Conservation (phyloP, 805 yeast genomes). For the Candida caryicola region DNA sequence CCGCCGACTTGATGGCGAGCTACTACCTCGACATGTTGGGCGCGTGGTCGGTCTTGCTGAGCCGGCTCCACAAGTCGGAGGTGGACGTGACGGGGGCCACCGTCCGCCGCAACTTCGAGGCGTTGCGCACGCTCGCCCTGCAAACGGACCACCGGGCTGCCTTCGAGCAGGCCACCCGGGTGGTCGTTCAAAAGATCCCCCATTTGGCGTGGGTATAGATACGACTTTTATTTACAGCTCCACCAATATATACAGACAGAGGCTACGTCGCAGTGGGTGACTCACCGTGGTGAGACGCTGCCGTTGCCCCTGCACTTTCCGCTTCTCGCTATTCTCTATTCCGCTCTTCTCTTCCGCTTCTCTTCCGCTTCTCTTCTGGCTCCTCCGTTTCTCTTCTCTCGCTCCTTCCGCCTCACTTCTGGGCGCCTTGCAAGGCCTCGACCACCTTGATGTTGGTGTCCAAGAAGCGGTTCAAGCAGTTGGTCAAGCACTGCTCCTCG, state of each 20-base stretch:
- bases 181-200: too few relatives aligned
- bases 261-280: too few relatives aligned
- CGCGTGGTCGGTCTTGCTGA: conserved; percentile 29
- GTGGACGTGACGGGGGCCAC: not conserved
- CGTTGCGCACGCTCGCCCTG: not conserved
- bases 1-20: conserved; percentile 15
- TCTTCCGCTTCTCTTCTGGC: too few relatives aligned
- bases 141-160: not conserved
- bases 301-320: too few relatives aligned
- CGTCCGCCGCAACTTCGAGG: not conserved
- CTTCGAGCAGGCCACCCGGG: not conserved
- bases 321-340: too few relatives aligned
- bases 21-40: conserved; percentile 36
- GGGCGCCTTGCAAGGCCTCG: conserved; percentile 42
- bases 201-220: too few relatives aligned
- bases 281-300: too few relatives aligned
- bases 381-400: too few relatives aligned
- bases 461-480: conserved; percentile 81
- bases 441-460: conserved; percentile 87
- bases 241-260: too few relatives aligned
- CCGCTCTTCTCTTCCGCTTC: too few relatives aligned
- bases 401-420: too few relatives aligned
- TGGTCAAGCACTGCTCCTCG: conserved; percentile 73
- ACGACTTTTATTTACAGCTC: too few relatives aligned
- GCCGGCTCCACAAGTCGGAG: conserved; percentile 6